phyloP scores from a whole-genome alignment of 1,284 basidiomycete species.

The Stereum hirsutum region DNA sequence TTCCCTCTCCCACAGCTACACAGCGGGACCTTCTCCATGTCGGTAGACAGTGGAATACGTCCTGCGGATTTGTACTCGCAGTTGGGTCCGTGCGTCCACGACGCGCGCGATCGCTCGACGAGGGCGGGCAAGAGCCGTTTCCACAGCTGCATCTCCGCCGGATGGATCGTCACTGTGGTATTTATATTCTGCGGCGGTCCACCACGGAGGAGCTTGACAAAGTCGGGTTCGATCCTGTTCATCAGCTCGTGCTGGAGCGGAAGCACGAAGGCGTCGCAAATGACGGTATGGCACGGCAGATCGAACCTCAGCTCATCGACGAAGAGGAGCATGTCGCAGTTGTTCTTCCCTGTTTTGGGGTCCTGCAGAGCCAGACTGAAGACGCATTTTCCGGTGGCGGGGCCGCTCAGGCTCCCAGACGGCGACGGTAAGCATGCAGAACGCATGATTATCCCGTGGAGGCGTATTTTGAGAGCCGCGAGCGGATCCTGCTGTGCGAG shows the following conservation, averaged over 20 bases:
- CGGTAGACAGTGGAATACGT: conserved; percentile 19
- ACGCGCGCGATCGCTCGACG: conserved; percentile 37
- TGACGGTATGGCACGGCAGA: conserved; percentile 30
- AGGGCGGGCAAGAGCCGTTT: conserved; percentile 34
- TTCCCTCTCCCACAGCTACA: conserved; percentile 29
- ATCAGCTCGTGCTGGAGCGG: conserved; percentile 17
- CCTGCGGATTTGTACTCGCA: conserved; percentile 32
- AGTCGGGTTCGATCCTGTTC: background rate
- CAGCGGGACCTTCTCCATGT: conserved; percentile 18
- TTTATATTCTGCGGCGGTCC: background rate
- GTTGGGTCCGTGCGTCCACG: conserved; percentile 33
- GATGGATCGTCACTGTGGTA: background rate
- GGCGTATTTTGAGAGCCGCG: conserved; percentile 21
- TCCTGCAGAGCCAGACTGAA: conserved; percentile 22
- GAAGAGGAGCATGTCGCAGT: conserved; percentile 27
- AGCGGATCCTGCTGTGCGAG: conserved; percentile 15
- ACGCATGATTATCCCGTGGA: conserved; percentile 22
- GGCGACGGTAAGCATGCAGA: too few species aligned
- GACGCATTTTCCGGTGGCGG: conserved; percentile 2
- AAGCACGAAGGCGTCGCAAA: conserved; percentile 34
- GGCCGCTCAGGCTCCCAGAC: too few species aligned
- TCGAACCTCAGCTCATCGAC: conserved; percentile 34
- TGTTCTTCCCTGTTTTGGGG: too few species aligned
- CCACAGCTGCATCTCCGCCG: conserved; percentile 24
- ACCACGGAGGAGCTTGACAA: background rate